Evolutionary conservation across 345 rosid genomes (phyloP), one percentile per base, ranked within the genome.

Genomic region (Populus ilicifolia): DNA sequence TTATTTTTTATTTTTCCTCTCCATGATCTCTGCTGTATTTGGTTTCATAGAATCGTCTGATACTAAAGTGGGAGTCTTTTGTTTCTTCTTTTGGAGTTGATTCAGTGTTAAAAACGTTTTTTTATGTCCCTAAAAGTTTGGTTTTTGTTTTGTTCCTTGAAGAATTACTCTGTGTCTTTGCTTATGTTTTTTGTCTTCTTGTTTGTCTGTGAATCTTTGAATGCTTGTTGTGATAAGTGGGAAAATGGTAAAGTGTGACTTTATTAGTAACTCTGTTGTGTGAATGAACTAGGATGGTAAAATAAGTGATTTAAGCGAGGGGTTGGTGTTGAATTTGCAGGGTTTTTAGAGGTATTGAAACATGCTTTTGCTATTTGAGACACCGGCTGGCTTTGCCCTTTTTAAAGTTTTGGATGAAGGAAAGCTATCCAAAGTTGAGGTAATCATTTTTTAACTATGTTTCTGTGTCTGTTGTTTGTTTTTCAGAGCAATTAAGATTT

Each of bases 321-420:
- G 56, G 71, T 61, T 44, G 52, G 30, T 33, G 39, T 66, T 48
- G 43, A 25, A 18, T 59, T 44, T 69, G 74, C 70, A 74, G 78
- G 75, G 38, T 0, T 54, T 54, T 20, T 43, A 14, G 18, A 69
- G 67, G 21, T 17, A 38, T 70, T 75, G 41, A 80, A 81, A 76
- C 75, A 92, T 90, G 97, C 80, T 87, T 30, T 90, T 90, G 41
- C 64, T 92, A 72, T 89, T 92, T 43, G 93, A 89, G 84, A 90
- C 97, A 9, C 92, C 93, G 0, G 97, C 91, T 56, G 94, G 98
- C 46, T 90, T 88, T 71, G 92, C 89, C 70, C 89, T 90, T 33
- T 91, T 93, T 63, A 91, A 91, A 80, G 91, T 93, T 0, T 67
- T 85, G 73, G 87, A 91, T 80, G 97, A 88, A 82, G 90, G 90